These are phyloP conservation scores for Botrytis elliptica DNA, from an alignment of 2,329 filamentous ascomycete species.

Conservation along the genomic window DNA sequence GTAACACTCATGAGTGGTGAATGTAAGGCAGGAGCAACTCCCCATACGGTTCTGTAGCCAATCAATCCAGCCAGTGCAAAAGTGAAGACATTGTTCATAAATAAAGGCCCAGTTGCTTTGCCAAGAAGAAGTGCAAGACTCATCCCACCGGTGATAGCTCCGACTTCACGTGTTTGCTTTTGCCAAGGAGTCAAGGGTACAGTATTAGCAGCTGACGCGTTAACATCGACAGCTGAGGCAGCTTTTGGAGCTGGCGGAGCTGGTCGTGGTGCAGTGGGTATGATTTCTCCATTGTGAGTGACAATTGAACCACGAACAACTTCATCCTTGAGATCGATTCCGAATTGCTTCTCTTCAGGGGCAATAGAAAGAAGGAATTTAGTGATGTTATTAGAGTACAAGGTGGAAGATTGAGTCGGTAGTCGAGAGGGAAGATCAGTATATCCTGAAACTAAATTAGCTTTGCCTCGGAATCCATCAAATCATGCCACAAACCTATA, in stretches of 20 bases:
- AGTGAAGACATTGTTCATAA: slow-evolving; percentile 86
- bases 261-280: slow-evolving; percentile 73
- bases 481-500: slow-evolving; percentile 58
- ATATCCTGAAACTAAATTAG: slow-evolving; percentile 53
- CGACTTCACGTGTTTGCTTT: slow-evolving; percentile 73
- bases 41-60: slow-evolving; percentile 87
- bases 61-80: slow-evolving; percentile 82
- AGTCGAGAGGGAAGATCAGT: slow-evolving; percentile 84
- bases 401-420: slow-evolving; percentile 82
- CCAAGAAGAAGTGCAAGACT: slow-evolving; percentile 71
- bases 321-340: slow-evolving; percentile 77
- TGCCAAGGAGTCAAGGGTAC: slow-evolving; percentile 79
- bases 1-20: slow-evolving; percentile 91
- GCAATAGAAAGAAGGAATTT: slow-evolving; percentile 83
- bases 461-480: neutral
- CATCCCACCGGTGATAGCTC: slow-evolving; percentile 74
- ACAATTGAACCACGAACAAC: slow-evolving; percentile 85
- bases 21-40: slow-evolving; percentile 78
- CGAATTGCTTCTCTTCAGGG: slow-evolving; percentile 74
- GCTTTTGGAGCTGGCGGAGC: slow-evolving; percentile 52
- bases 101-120: slow-evolving; percentile 76
- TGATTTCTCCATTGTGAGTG: slow-evolving; percentile 71
- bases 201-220: slow-evolving; percentile 50
- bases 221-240: slow-evolving; percentile 49
- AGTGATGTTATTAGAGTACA: slow-evolving; percentile 93